These are phyloP conservation scores for Candolleomyces aberdarensis DNA, from an alignment of 768 basidiomycete genomes.

Conservation along the genomic window DNA sequence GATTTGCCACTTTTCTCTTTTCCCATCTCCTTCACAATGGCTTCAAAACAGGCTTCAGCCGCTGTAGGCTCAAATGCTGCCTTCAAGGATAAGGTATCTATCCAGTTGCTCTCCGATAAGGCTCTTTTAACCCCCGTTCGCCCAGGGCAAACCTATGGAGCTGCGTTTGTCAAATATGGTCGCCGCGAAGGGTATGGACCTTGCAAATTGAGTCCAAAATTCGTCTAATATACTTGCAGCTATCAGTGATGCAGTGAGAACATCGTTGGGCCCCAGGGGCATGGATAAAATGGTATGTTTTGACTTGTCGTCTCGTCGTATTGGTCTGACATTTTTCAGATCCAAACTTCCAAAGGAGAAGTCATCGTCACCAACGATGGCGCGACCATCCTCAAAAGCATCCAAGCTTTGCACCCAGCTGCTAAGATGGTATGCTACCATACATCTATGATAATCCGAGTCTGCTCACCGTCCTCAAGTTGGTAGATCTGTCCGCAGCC, in stretches of 20 bases:
- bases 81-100: conserved; percentile 80
- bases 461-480: conserved; percentile 42
- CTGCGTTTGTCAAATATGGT: conserved; percentile 96
- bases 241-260: conserved; percentile 96
- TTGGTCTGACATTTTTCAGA: conserved; percentile 44
- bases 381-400: conserved; percentile 93
- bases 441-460: background rate
- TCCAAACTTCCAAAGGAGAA: conserved; percentile 94
- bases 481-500: conserved; percentile 95
- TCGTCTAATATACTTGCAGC: conserved; percentile 45
- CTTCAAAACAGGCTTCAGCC: conserved; percentile 34
- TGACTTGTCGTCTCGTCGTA: conserved; percentile 6
- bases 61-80: conserved; percentile 64
- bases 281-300: conserved; percentile 97
- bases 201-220: conserved; percentile 7
- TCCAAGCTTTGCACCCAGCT: conserved; percentile 95
- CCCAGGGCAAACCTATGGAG: conserved; percentile 96
- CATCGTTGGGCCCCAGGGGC: conserved; percentile 92
- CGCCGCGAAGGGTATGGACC: conserved; percentile 82
- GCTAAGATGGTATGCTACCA: conserved; percentile 83
- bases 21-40: conserved; percentile 29
- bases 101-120: conserved; percentile 4
- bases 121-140: conserved; percentile 22
- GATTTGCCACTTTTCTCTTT: conserved; percentile 8
- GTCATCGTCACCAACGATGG: conserved; percentile 99